Evolutionary conservation across 1,284 basidiomycete genomes (phyloP).

Genomic region (Taiwanofungus camphoratus): DNA sequence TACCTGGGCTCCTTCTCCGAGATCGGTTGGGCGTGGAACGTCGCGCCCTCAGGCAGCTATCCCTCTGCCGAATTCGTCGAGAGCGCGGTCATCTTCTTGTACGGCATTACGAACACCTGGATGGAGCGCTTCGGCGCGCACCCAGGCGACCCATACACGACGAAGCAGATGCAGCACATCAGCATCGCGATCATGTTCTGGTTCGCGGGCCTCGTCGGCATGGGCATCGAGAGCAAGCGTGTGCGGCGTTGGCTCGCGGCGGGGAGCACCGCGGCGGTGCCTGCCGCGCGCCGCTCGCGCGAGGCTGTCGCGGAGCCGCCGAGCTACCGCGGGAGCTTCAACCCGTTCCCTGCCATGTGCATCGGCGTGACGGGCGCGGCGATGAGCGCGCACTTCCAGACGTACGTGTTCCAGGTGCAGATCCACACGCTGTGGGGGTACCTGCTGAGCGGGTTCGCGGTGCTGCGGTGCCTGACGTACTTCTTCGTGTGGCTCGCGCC

Average conservation of each 20-base stretch:
- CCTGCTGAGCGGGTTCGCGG: slow-evolving; percentile 78
- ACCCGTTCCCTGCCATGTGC: slow-evolving; percentile 91
- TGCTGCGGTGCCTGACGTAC: slow-evolving; percentile 83
- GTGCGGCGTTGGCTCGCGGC: slow-evolving; percentile 67
- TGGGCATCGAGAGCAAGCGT: slow-evolving; percentile 80
- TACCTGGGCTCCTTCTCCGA: slow-evolving; percentile 89
- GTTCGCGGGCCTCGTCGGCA: slow-evolving; percentile 88
- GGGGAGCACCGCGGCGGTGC: slow-evolving; percentile 44
- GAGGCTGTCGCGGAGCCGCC: slow-evolving; percentile 56
- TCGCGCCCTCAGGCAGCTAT: slow-evolving; percentile 42
- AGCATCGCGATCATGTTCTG: slow-evolving; percentile 97
- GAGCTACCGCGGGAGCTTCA: slow-evolving; percentile 80
- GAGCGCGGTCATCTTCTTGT: slow-evolving; percentile 81
- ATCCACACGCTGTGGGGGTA: slow-evolving; percentile 92
- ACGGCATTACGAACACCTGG: slow-evolving; percentile 92
- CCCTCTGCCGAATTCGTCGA: slow-evolving; percentile 87
- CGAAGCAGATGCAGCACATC: slow-evolving; percentile 94
- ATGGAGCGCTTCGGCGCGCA: slow-evolving; percentile 91
- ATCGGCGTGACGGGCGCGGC: slow-evolving; percentile 92
- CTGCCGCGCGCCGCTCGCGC: slow-evolving; percentile 28
- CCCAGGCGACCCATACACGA: slow-evolving; percentile 80
- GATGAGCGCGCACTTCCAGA: slow-evolving; percentile 94
- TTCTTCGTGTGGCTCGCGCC: slow-evolving; percentile 90
- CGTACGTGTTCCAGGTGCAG: slow-evolving; percentile 85
- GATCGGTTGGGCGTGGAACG: slow-evolving; percentile 95